Evolutionary conservation across 805 yeast genomes (phyloP).

Genomic region (Wickerhamiella occidentalis): DNA sequence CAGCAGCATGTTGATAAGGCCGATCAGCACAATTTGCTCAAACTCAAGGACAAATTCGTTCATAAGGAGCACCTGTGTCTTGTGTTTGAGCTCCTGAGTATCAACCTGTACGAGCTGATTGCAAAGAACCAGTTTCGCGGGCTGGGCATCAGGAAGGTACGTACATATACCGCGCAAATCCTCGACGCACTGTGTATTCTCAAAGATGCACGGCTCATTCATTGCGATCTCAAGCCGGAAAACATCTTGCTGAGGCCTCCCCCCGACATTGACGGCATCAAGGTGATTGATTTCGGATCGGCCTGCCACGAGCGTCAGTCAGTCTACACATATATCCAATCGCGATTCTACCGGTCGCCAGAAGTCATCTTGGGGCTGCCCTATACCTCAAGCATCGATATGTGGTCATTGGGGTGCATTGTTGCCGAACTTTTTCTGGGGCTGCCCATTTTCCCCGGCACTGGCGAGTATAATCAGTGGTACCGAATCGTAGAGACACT

Average conservation of each 20-base stretch:
- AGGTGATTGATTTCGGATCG: conserved; percentile 91
- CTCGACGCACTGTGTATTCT: conserved; percentile 69
- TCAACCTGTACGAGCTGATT: conserved; percentile 78
- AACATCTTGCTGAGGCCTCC: conserved; percentile 62
- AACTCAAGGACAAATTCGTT: conserved; percentile 75
- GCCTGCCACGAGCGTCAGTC: conserved; percentile 90
- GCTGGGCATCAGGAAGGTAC: conserved; percentile 62
- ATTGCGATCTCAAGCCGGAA: conserved; percentile 95
- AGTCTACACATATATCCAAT: conserved; percentile 81
- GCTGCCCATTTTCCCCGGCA: conserved; percentile 86
- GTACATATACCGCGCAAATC: conserved; percentile 66
- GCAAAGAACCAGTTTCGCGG: conserved; percentile 94
- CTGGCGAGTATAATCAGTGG: conserved; percentile 85
- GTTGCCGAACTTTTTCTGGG: conserved; percentile 85
- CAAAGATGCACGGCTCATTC: conserved; percentile 75
- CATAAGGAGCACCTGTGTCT: conserved; percentile 88
- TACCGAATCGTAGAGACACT: conserved; percentile 69
- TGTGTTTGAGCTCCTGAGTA: conserved; percentile 79
- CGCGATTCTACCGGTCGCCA: conserved; percentile 87
- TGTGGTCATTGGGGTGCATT: conserved; percentile 95
- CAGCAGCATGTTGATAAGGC: conserved; percentile 58
- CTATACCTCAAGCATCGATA: conserved; percentile 84
- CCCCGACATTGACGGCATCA: conserved; percentile 73
- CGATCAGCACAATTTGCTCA: conserved; percentile 62
- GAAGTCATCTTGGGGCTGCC: conserved; percentile 88